Percentiles rank a stretch among this genome's conserved stretches.
These are phyloP conservation scores for Lepidium campestre DNA, from an alignment of 441 rosid genomes.

Conservation along the genomic window DNA sequence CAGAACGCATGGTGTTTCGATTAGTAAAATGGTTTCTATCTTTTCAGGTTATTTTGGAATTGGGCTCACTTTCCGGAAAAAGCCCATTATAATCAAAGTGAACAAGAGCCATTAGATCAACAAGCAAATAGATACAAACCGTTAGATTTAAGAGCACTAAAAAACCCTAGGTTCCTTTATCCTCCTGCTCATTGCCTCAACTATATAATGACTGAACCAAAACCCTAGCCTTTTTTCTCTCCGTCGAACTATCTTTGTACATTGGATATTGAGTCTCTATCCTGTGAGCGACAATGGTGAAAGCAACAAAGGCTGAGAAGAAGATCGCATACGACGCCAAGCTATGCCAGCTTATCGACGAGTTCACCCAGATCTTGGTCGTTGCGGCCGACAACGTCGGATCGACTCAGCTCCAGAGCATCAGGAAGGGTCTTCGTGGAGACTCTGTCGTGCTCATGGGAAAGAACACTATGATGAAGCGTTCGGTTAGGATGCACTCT, in stretches of 20 bases:
- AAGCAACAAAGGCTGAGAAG: conserved; percentile 75
- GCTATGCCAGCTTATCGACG: conserved; percentile 80
- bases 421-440: conserved; percentile 83
- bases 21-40: not conserved
- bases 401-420: conserved; percentile 89
- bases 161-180: conserved; percentile 23
- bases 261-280: not conserved
- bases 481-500: conserved; percentile 78
- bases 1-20: not conserved
- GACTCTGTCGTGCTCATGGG: conserved; percentile 94
- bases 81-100: conserved; percentile 12
- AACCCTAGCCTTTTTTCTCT: conserved; percentile 11
- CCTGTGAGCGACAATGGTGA: conserved; percentile 40
- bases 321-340: conserved; percentile 78
- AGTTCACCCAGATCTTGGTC: conserved; percentile 72
- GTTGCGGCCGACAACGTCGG: conserved; percentile 94
- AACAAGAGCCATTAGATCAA: conserved; percentile 10
- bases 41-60: not conserved
- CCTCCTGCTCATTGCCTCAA: conserved; percentile 18
- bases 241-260: not conserved
- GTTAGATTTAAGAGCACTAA: conserved; percentile 39
- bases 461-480: conserved; percentile 97
- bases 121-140: conserved; percentile 18
- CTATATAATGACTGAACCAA: conserved; percentile 13
- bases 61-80: not conserved